These are phyloP conservation scores for Hygrophoropsis aurantiaca DNA, from an alignment of 768 basidiomycete genomes.

Conservation along the genomic window DNA sequence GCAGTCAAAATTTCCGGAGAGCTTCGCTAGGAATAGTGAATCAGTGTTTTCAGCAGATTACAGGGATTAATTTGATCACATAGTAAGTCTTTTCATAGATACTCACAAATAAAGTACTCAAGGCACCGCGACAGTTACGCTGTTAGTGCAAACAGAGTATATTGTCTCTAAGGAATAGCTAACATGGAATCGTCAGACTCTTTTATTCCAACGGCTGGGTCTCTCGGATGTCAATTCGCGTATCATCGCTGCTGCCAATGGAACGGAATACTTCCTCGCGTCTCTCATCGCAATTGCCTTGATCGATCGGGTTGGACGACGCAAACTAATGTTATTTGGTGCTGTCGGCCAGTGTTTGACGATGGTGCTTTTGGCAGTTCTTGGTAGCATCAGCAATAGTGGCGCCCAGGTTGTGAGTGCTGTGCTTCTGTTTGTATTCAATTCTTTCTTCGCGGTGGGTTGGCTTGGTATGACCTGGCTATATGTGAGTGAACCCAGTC, in stretches of 20 bases:
- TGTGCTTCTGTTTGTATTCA: conserved; percentile 66
- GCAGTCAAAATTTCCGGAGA: conserved; percentile 60
- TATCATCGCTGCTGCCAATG: conserved; percentile 65
- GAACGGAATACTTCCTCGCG: conserved; percentile 71
- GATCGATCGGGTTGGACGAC: conserved; percentile 72
- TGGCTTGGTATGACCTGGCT: conserved; percentile 76
- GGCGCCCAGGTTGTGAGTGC: conserved; percentile 52
- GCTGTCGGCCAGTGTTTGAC: conserved; percentile 58
- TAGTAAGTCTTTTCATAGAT: conserved; percentile 42
- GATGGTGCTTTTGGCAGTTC: conserved; percentile 59
- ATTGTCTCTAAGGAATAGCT: not conserved
- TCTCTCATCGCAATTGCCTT: conserved; percentile 70
- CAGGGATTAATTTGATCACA: conserved; percentile 66
- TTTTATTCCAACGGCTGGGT: conserved; percentile 59
- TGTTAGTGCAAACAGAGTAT: conserved; percentile 13
- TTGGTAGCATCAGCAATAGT: conserved; percentile 50
- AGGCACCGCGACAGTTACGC: conserved; percentile 25
- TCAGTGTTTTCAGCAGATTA: conserved; percentile 71
- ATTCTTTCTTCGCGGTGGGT: conserved; percentile 67
- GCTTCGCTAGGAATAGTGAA: conserved; percentile 53
- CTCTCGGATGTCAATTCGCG: conserved; percentile 57
- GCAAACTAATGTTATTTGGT: conserved; percentile 70
- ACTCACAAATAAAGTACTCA: conserved; percentile 20
- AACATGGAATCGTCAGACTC: conserved; percentile 30
- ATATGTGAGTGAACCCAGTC: conserved; percentile 41